Evolutionary conservation across 2,329 filamentous ascomycete genomes (phyloP), one percentile per base, ranked within the genome.

Genomic region (Colletotrichum godetiae): DNA sequence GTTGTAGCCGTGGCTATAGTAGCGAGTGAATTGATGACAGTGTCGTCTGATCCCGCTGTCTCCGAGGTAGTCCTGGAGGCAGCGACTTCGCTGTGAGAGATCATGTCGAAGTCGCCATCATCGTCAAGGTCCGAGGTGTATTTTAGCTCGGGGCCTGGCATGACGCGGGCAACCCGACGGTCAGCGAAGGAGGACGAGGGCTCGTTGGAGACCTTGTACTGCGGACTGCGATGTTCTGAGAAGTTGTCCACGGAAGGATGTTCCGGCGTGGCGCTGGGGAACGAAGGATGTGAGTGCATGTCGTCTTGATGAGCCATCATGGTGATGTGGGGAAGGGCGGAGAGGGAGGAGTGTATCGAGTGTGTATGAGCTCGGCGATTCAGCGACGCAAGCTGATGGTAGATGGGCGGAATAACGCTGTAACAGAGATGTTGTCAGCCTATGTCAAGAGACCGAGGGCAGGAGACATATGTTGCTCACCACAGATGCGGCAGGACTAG

Each of bases 131-230:
- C 33, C 57, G 33, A 59, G 31, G 29, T 33, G 8, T 57, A 33
- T 31, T 29, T 31, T 31, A 10, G 57, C 4, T 37, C 29, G 19
- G 7, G 8, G 53, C 4, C n/a, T 42, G 33, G 12, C 11, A 55
- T 31, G 6, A 29, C 15, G 31, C 1, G 69, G 10, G 69, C 65
- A 13, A 58, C 69, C 5, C 33, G 42, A 0, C 58, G 49, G 22
- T 72, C 27, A 11, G 69, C 69, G 12, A 72, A 62, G 55, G 59
- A 64, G 7, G 70, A 35, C 4, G 67, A 42, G 2, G 67, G 37
- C 29, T 71, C 67, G 56, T 46, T 73, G 27, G 71, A 73, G n/a
- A 35, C 37, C 29, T 65, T 70, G 33, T 62, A 66, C 27, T 73
- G 71, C 12, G 71, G 71, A 33, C 60, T 61, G 5, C 71, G 71